These are phyloP conservation scores for Uncinocarpus reesii DNA, from an alignment of 2,329 filamentous ascomycete genomes.

Conservation along the genomic window DNA sequence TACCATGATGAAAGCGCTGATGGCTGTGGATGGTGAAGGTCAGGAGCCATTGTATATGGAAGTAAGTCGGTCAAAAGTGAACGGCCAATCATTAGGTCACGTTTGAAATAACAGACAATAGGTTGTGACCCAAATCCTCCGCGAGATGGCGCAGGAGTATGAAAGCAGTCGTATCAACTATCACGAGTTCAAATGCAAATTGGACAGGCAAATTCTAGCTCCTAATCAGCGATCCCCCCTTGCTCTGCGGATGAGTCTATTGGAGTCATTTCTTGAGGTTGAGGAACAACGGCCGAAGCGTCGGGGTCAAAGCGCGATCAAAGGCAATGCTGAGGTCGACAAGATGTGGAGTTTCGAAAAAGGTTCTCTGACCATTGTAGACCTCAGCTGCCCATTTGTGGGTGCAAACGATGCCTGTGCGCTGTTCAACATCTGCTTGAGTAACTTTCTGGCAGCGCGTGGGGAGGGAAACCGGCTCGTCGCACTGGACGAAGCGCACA, in stretches of 20 bases:
- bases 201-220: slow-evolving; percentile 35
- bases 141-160: slow-evolving; percentile 39
- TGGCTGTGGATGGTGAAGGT: slow-evolving; percentile 38
- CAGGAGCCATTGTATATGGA: slow-evolving; percentile 44
- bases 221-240: slow-evolving; percentile 47
- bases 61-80: slow-evolving; percentile 19
- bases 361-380: slow-evolving; percentile 54
- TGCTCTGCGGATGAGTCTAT: slow-evolving; percentile 48
- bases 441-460: slow-evolving; percentile 52
- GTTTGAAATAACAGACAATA: slow-evolving; percentile 16
- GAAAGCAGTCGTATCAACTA: slow-evolving; percentile 41
- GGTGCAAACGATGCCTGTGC: slow-evolving; percentile 56
- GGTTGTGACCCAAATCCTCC: slow-evolving; percentile 40
- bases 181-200: slow-evolving; percentile 30
- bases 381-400: slow-evolving; percentile 63
- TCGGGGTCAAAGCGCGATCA: background rate
- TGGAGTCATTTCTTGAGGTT: slow-evolving; percentile 52
- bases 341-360: slow-evolving; percentile 25
- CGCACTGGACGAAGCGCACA: slow-evolving; percentile 68
- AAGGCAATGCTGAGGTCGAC: background rate
- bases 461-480: slow-evolving; percentile 48
- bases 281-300: background rate
- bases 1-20: slow-evolving; percentile 45
- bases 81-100: slow-evolving; percentile 8
- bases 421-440: slow-evolving; percentile 62